Evolutionary conservation across 768 basidiomycete genomes (phyloP), one percentile per base, ranked within the genome.

Genomic region (Podaxis sp.): DNA sequence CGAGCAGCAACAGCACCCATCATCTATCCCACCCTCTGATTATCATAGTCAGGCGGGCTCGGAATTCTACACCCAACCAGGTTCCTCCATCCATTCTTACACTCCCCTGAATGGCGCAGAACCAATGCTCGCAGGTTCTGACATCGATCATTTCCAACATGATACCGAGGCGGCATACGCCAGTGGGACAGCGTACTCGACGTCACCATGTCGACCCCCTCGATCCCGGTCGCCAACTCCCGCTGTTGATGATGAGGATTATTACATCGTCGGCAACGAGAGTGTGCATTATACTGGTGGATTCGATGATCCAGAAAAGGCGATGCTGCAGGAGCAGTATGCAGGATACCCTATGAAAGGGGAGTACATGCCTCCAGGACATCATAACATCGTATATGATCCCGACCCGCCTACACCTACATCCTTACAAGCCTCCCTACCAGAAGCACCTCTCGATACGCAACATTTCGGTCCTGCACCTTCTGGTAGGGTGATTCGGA

Each of bases 391-490:
- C 33, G 62, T 79, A 17, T 80, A 77, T 54, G 78, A 81, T 57
- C 78, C 78, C 24, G 74, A 77, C 64, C 78, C 80, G 22, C 75
- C 76, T 44, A 81, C 80, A 38, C 78, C 78, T 4, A 75, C 75
- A 49, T 80, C 77, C 0, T 60, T 75, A 33, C 68, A 70, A 53
- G 73, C 72, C 33, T 72, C 79, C 24, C 77, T 82, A 15, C 77
- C 81, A 20, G 85, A 87, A 36, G 78, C 82, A 0, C 86, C 85
- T 0, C 65, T 82, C 1, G 86, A 86, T 66, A 92, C 89, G 11
- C 85, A 84, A 50, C 93, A 96, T 73, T 96, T 93, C 74, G 95
- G 95, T 4, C 93, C 94, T 15, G 91, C 92, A 1, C 95, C 95
- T 6, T 75, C 83, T 28, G 91, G 94, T 41, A 86, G 93, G n/a